Evolutionary conservation across 805 yeast genomes (phyloP), one percentile per base, ranked within the genome.

Genomic region (Suhomyces sp.): DNA sequence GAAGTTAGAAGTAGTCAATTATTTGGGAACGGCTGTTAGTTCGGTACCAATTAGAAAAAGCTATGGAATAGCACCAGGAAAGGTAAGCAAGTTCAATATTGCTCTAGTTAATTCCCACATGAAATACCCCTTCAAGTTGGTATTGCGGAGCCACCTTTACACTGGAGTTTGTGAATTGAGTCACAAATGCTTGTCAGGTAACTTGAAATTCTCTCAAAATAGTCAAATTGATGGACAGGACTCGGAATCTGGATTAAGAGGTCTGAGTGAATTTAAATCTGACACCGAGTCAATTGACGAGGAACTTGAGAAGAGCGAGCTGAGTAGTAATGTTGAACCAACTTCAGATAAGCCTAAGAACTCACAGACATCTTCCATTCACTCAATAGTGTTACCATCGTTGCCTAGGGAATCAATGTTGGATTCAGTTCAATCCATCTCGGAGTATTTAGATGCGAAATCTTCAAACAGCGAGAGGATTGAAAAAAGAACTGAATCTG

Each of bases 81-180:
- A 67, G 50, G 54, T 59, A 6, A 60, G 67, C 8, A 73, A 68
- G 47, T 73, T 74, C 56, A 73, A 73, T 48, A 62, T 74, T 47
- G 56, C 63, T 3, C 56, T 73, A 41, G 62, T 60, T 44, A 61
- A 61, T 51, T 65, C 69, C 22, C 73, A 72, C 50, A 60, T 67
- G 50, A 68, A 69, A 52, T 65, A 60, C 50, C 77, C 77, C 6
- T 70, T 72, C 58, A 61, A 60, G 47, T 56, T 74, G 5, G 52
- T 60, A 6, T 58, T 73, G 59, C 57, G 50, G 41, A 70, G 65
- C 51, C 64, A 54, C 0, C 38, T 51, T 6, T 44, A 53, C 26
- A 36, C 44, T 19, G 71, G 67, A 7, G 53, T 49, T 22, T 64
- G 68, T 48, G 58, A 58, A 12, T 58, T 70, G 50, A 64, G 57